Percentiles rank a stretch among this genome's conserved stretches.
These are phyloP conservation scores for Neonectria magnoliae DNA, from an alignment of 2,329 filamentous ascomycete species.

Conservation along the genomic window DNA sequence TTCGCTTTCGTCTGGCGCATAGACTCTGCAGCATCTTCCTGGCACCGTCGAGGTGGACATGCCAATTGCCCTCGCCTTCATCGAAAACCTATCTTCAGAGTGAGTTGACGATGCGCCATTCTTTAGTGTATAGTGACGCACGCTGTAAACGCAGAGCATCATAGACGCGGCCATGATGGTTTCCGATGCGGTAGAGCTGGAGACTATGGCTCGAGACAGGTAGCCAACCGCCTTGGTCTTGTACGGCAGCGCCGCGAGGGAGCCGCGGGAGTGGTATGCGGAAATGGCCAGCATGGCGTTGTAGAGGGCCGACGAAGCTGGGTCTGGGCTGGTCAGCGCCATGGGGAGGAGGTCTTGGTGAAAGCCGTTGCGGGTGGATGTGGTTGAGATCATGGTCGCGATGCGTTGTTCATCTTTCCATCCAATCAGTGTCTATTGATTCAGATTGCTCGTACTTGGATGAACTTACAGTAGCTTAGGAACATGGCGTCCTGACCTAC, in stretches of 20 bases:
- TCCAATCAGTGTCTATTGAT: not conserved
- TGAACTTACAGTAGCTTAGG: conserved; percentile 35
- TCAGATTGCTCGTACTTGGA: too few relatives aligned
- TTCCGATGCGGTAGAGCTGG: conserved; percentile 41
- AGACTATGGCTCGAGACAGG: conserved; percentile 50
- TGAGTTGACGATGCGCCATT: not conserved
- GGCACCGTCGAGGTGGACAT: conserved; percentile 55
- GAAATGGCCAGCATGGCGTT: conserved; percentile 57
- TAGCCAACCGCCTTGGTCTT: conserved; percentile 54
- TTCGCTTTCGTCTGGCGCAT: conserved; percentile 33
- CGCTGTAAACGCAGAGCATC: conserved; percentile 63
- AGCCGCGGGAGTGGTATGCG: conserved; percentile 53
- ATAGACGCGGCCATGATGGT: conserved; percentile 58
- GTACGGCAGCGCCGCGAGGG: conserved; percentile 53
- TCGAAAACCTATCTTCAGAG: conserved; percentile 55
- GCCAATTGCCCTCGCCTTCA: conserved; percentile 58
- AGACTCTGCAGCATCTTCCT: conserved; percentile 48
- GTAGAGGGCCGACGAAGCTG: conserved; percentile 51
- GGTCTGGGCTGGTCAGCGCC: conserved; percentile 50
- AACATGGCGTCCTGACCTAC: conserved; percentile 26
- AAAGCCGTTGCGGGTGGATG: conserved; percentile 58
- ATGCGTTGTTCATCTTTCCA: conserved; percentile 49
- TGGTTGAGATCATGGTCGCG: conserved; percentile 58
- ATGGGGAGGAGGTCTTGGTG: conserved; percentile 57
- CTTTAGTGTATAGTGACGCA: conserved; percentile 36